A percentile compares a stretch with the other conserved stretches of the same genome.
phyloP scores from a whole-genome alignment of 192 early-diverging fungal species.

The Chytriomyces confervae region DNA sequence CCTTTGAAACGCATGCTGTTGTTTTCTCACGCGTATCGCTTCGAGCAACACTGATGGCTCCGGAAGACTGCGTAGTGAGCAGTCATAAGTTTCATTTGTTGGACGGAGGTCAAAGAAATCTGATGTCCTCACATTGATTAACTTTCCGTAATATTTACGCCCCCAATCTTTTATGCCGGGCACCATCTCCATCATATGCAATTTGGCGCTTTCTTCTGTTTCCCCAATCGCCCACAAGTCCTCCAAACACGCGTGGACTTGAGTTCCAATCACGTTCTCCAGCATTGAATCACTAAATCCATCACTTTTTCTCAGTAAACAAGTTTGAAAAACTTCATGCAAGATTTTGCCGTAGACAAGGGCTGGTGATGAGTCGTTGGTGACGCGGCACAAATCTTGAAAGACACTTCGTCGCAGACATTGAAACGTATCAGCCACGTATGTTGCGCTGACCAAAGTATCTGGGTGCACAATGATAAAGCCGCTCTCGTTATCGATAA shows the following conservation, averaged over 20 bases:
- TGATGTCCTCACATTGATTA: neutral
- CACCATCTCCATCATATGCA: conserved; percentile 57
- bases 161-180: conserved; percentile 46
- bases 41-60: conserved; percentile 9
- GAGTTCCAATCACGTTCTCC: conserved; percentile 46
- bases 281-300: conserved; percentile 50
- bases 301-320: conserved; percentile 55
- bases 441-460: conserved; percentile 75
- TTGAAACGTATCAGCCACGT: conserved; percentile 72
- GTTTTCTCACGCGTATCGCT: conserved; percentile 24
- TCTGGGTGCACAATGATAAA: conserved; percentile 84
- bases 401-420: conserved; percentile 84
- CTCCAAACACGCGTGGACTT: conserved; percentile 60
- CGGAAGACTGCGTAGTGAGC: conserved; percentile 16
- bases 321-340: conserved; percentile 80
- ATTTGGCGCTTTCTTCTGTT: conserved; percentile 58
- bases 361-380: conserved; percentile 55
- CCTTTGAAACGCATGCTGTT: conserved; percentile 64
- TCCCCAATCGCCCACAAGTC: conserved; percentile 77
- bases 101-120: conserved; percentile 7
- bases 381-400: conserved; percentile 63
- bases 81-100: neutral
- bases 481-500: conserved; percentile 65
- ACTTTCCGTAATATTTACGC: conserved; percentile 24
- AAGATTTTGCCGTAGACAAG: conserved; percentile 82